Conservation (phyloP, 192 early-diverging fungal species). For the Borealophlyctis nickersoniae region DNA sequence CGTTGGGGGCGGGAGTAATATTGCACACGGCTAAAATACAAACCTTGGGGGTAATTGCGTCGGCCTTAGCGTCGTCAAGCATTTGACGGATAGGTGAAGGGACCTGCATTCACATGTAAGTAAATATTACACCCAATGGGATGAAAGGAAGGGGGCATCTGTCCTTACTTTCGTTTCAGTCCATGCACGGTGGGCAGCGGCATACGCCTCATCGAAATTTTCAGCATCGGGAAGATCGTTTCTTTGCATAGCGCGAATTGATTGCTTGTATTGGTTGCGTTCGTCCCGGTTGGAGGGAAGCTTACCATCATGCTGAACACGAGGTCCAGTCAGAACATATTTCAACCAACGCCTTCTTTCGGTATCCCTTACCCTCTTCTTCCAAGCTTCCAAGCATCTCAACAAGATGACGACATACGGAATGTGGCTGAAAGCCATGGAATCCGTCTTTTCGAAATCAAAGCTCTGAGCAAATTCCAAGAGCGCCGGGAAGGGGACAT, state of each 20-base stretch:
- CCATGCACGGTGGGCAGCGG: slow-evolving; percentile 63
- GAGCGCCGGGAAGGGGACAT: slow-evolving; percentile 76
- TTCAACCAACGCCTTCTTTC: too few relatives aligned
- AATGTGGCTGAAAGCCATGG: slow-evolving; percentile 72
- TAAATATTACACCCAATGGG: background rate
- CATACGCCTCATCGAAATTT: slow-evolving; percentile 85
- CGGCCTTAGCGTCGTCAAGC: slow-evolving; percentile 43
- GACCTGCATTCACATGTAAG: slow-evolving; percentile 34
- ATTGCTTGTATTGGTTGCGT: slow-evolving; percentile 62
- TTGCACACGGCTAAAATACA: slow-evolving; percentile 4
- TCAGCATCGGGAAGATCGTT: slow-evolving; percentile 58
- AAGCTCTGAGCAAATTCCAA: slow-evolving; percentile 57
- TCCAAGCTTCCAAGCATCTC: slow-evolving; percentile 75
- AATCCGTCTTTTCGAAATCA: slow-evolving; percentile 65
- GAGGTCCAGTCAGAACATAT: background rate
- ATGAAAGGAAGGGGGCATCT: too few relatives aligned
- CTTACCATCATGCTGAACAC: slow-evolving; percentile 50
- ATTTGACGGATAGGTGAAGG: slow-evolving; percentile 46
- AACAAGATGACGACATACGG: slow-evolving; percentile 83
- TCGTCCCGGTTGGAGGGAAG: slow-evolving; percentile 61
- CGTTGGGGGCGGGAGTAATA: background rate
- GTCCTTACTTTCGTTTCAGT: slow-evolving; percentile 46
- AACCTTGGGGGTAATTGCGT: slow-evolving; percentile 50
- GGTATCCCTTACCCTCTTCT: slow-evolving; percentile 51
- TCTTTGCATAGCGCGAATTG: slow-evolving; percentile 42